These are phyloP conservation scores for Cercospora citrullina DNA, from an alignment of 2,329 filamentous ascomycete genomes.

Conservation along the genomic window DNA sequence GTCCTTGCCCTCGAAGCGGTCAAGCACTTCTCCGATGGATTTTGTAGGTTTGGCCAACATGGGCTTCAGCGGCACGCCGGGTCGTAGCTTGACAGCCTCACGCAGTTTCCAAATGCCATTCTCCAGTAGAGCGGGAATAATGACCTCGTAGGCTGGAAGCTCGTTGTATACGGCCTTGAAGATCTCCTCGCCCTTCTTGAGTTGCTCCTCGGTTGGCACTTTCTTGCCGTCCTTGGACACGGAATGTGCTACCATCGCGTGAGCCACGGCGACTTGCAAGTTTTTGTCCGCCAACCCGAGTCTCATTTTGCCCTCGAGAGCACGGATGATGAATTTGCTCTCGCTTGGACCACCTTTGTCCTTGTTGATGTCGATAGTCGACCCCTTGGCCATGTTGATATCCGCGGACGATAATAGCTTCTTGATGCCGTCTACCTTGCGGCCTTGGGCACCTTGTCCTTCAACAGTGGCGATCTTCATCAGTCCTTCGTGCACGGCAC, in stretches of 20 bases:
- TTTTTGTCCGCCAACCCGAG: slow-evolving; percentile 90
- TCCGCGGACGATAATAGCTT: slow-evolving; percentile 93
- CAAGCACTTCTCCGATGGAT: slow-evolving; percentile 93
- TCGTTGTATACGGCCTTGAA: slow-evolving; percentile 88
- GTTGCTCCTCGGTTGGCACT: slow-evolving; percentile 69
- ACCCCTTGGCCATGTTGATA: slow-evolving; percentile 65
- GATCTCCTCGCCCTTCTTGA: slow-evolving; percentile 79
- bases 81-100: slow-evolving; percentile 85
- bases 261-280: slow-evolving; percentile 83
- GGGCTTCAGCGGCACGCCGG: slow-evolving; percentile 91
- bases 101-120: slow-evolving; percentile 80
- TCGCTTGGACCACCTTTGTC: slow-evolving; percentile 94
- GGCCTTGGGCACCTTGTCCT: slow-evolving; percentile 82
- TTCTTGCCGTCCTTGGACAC: slow-evolving; percentile 66
- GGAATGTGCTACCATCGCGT: slow-evolving; percentile 85
- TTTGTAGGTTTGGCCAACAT: slow-evolving; percentile 99
- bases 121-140: slow-evolving; percentile 84
- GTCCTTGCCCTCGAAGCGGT: slow-evolving; percentile 90
- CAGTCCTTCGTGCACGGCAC: slow-evolving; percentile 81
- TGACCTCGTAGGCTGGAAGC: slow-evolving; percentile 90
- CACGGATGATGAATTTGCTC: slow-evolving; percentile 89
- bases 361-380: slow-evolving; percentile 76
- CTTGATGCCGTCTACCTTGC: slow-evolving; percentile 93
- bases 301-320: slow-evolving; percentile 89
- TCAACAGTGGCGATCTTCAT: slow-evolving; percentile 84